phyloP scores from a whole-genome alignment of 805 yeast species.

The Sugiyamaella mastotermitis region DNA sequence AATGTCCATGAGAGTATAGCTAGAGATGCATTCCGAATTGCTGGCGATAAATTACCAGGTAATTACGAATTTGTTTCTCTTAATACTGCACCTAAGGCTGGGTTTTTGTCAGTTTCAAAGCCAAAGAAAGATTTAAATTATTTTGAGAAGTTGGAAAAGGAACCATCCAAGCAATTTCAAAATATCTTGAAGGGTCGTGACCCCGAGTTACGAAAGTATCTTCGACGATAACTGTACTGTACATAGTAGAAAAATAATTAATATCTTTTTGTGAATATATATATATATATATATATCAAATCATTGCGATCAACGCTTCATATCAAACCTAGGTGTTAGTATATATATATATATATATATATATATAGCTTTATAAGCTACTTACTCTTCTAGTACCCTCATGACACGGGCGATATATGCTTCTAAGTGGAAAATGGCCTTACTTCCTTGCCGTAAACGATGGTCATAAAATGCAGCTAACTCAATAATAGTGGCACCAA shows the following conservation, averaged over 20 bases:
- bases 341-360: background rate
- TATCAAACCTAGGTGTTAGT: background rate
- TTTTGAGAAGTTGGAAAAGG: constrained; percentile 45
- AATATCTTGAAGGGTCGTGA: constrained; percentile 47
- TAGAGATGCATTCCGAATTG: constrained; percentile 80
- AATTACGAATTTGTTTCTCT: constrained; percentile 74
- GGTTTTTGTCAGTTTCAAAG: constrained; percentile 49
- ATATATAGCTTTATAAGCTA: background rate
- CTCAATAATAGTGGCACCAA: constrained; percentile 37
- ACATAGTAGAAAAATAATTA: background rate
- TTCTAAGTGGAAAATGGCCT: constrained; percentile 89
- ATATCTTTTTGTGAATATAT: background rate
- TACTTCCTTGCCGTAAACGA: constrained; percentile 75
- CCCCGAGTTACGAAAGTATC: constrained; percentile 50
- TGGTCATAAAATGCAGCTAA: constrained; percentile 67
- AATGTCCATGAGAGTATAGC: constrained; percentile 84
- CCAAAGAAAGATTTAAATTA: constrained; percentile 45
- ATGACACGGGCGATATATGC: constrained; percentile 87
- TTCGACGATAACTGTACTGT: constrained; percentile 48
- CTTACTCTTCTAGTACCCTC: constrained; percentile 54
- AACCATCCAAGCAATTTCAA: constrained; percentile 61
- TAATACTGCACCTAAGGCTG: constrained; percentile 62
- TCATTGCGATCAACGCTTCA: background rate
- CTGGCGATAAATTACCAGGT: constrained; percentile 90
- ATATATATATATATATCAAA: background rate